Base-by-base conservation (phyloP, 129 eudicot species). In the Artemisia argyi region DNA sequence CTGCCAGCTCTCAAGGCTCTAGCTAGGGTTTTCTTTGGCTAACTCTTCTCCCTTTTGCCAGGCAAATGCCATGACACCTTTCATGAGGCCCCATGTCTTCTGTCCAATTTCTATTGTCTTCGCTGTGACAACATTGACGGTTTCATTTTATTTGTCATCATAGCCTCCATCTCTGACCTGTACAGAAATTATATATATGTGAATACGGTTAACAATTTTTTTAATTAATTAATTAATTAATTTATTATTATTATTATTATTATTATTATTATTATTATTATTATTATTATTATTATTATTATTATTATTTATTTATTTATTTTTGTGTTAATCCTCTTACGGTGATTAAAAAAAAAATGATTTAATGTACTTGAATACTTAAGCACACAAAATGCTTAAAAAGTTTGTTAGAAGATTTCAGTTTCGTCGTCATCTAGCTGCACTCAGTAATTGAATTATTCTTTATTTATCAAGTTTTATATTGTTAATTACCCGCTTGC, bases 151-250 rank as follows among this genome's bases (percentile, higher is more conserved):
- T 74, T 83, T 90, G 77, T 87, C 47, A 72, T 90, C 98, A 83
- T 93, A 93, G 11, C 97, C 97, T 15, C 96, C 98, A 7, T 90
- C 98, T 75, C 81, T 87, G 18, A 94, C 98, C 98, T 94, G 91
- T 46, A 64, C 69, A 69, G 16, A 69, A 65, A 35, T 20, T 26
- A 51, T 17, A 9, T 11, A 11, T 24, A 11, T 12, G 14, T 12
- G 3, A 59, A 19, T 24, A 3, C 65, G 22, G 15, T 19, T 20
- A 46, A 75, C 30, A 28, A n/a, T n/a, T n/a, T n/a, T n/a, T n/a
- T n/a, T n/a, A n/a, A n/a, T n/a, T n/a, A n/a, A n/a, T n/a, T n/a
- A n/a, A n/a, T n/a, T n/a, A n/a, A n/a, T n/a, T n/a, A n/a, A n/a
- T 28, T 28, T 28, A 0, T 26, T 28, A 1, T 20, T 20, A 1